phyloP scores from a whole-genome alignment of 2,329 filamentous ascomycete species.

The Stenocarpella maydis region DNA sequence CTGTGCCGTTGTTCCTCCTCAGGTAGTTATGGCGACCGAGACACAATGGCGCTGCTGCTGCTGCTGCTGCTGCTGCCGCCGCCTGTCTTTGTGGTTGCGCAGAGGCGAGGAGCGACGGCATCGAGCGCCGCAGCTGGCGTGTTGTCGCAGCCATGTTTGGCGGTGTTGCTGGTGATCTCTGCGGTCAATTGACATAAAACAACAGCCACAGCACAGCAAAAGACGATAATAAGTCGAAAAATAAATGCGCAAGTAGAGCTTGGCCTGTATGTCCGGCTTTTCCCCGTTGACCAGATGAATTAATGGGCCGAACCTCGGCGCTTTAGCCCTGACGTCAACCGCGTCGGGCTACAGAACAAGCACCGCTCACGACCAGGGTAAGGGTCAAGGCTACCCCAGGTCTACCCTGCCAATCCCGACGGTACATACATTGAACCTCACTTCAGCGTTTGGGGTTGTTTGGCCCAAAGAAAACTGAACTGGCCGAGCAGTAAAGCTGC shows the following conservation, averaged over 20 bases:
- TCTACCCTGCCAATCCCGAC: no score
- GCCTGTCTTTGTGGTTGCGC: background rate
- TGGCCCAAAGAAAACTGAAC: background rate
- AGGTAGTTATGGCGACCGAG: slow-evolving; percentile 2
- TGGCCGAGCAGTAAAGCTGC: background rate
- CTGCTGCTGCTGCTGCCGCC: slow-evolving; percentile 17
- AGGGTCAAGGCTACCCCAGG: background rate
- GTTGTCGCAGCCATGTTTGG: slow-evolving; percentile 30
- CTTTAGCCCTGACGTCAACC: slow-evolving; percentile 22
- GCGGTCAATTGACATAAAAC: background rate
- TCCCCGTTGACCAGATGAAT: background rate
- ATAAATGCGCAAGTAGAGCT: background rate
- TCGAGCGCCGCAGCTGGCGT: slow-evolving; percentile 30
- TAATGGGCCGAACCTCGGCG: slow-evolving; percentile 13
- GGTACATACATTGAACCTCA: no score
- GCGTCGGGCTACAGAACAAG: slow-evolving; percentile 5
- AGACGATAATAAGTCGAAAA: background rate
- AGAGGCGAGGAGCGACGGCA: slow-evolving; percentile 27
- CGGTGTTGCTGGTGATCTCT: background rate
- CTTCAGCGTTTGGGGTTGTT: background rate
- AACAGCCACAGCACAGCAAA: no score
- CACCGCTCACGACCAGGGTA: background rate
- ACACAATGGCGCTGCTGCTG: background rate
- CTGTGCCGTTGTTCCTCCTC: slow-evolving; percentile 8
- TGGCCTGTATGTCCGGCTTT: slow-evolving; percentile 1